phyloP scores from a whole-genome alignment of 805 yeast genomes.

The Candida morakotiae region DNA sequence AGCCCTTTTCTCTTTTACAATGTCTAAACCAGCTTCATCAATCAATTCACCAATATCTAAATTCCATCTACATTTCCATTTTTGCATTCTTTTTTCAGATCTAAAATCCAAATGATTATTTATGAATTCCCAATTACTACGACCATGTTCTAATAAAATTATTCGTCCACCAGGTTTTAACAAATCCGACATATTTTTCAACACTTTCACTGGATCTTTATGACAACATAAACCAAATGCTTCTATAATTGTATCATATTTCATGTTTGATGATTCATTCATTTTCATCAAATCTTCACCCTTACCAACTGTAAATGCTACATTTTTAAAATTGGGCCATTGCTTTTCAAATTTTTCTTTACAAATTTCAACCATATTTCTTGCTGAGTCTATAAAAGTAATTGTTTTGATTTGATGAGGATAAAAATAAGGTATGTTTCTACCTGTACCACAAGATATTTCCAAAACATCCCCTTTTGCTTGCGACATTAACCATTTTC shows the following conservation, averaged over 20 bases:
- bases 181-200: conserved; percentile 66
- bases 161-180: conserved; percentile 89
- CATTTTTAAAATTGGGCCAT: conserved; percentile 66
- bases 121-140: conserved; percentile 74
- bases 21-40: conserved; percentile 77
- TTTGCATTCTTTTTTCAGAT: conserved; percentile 76
- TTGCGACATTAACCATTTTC: conserved; percentile 77
- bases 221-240: conserved; percentile 96
- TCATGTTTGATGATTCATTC: conserved; percentile 41
- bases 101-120: conserved; percentile 78
- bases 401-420: conserved; percentile 60
- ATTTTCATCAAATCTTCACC: conserved; percentile 76
- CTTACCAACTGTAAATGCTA: conserved; percentile 83
- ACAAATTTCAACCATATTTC: conserved; percentile 80
- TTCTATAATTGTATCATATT: conserved; percentile 89
- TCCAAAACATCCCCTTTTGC: conserved; percentile 87
- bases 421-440: conserved; percentile 76
- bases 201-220: conserved; percentile 82
- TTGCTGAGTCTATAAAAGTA: conserved; percentile 82
- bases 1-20: conserved; percentile 72
- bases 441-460: conserved; percentile 94
- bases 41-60: conserved; percentile 86
- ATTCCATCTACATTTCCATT: conserved; percentile 99
- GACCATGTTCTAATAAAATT: conserved; percentile 86
- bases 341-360: conserved; percentile 64